A percentile compares a stretch with the other conserved stretches of the same genome.
Conservation (phyloP, 2,329 filamentous ascomycete genomes). For the Biscogniauxia mediterranea region DNA sequence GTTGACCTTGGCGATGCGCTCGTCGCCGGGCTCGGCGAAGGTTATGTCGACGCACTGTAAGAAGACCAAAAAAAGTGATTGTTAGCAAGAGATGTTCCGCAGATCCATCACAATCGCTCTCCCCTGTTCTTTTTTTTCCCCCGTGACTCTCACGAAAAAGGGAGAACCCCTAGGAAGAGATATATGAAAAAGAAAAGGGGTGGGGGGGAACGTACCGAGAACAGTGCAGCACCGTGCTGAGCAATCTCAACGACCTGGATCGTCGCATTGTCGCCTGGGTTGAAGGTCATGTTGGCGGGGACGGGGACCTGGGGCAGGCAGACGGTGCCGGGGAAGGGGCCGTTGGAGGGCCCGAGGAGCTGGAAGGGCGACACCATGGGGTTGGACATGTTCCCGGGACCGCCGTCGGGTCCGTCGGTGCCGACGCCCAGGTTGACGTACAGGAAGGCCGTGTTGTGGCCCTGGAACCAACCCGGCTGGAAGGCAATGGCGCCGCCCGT, state of each 20-base stretch:
- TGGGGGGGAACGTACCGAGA: constrained; percentile 53
- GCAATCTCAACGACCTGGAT: constrained; percentile 73
- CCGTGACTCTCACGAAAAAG: too few relatives aligned
- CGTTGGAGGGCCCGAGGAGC: constrained; percentile 76
- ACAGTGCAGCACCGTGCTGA: constrained; percentile 68
- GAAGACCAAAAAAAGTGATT: too few relatives aligned
- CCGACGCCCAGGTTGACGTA: constrained; percentile 92
- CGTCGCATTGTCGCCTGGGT: constrained; percentile 78
- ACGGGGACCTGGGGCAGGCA: constrained; percentile 89
- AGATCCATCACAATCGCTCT: not conserved
- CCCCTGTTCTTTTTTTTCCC: not conserved
- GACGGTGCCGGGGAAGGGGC: constrained; percentile 82
- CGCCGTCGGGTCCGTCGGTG: constrained; percentile 58
- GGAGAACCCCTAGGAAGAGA: too few relatives aligned
- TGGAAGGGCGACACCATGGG: constrained; percentile 79
- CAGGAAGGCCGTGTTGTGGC: constrained; percentile 77
- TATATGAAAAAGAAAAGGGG: not conserved
- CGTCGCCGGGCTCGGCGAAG: constrained; percentile 75
- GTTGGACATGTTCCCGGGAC: constrained; percentile 84
- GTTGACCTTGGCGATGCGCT: constrained; percentile 68
- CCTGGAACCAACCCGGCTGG: constrained; percentile 95
- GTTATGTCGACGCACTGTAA: constrained; percentile 98
- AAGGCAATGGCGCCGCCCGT: constrained; percentile 83
- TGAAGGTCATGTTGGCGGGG: constrained; percentile 67
- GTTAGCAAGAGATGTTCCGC: constrained; percentile 1